Evolutionary conservation across 306 rosid species (phyloP).

Genomic region (Mimosa bimucronata): DNA sequence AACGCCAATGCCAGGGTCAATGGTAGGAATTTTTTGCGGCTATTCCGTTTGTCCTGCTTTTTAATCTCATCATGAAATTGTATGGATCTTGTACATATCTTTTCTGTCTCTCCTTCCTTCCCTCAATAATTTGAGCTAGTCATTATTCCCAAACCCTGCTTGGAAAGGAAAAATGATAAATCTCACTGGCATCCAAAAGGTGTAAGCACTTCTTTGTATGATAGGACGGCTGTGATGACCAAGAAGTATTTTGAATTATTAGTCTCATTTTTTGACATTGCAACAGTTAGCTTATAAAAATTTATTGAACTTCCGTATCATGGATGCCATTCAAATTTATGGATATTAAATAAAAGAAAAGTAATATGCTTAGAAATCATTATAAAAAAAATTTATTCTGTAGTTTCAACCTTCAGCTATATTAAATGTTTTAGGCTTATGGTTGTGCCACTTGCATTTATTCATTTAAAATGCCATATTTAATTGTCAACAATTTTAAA

Average conservation of each 20-base stretch:
- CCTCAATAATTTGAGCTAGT: conserved; percentile 8
- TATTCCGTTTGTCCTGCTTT: conserved; percentile 1
- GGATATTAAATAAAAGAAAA: background rate
- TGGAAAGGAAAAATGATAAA: too few species aligned
- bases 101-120: background rate
- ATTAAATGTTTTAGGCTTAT: background rate
- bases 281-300: background rate
- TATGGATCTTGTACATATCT: conserved; percentile 16
- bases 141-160: too few species aligned
- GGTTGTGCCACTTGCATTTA: background rate
- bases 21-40: conserved; percentile 56
- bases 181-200: too few species aligned
- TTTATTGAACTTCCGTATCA: conserved; percentile 12
- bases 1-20: too few species aligned
- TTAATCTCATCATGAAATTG: conserved; percentile 2
- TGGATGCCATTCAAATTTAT: conserved; percentile 28
- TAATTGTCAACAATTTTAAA: too few species aligned
- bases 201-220: background rate
- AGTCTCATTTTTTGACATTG: conserved; percentile 16
- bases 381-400: background rate
- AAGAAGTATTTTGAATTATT: background rate
- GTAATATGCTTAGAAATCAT: background rate
- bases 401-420: background rate
- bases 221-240: background rate
- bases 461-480: background rate